A percentile compares a stretch with the other conserved stretches of the same genome.
Evolutionary conservation across 495 filamentous ascomycete species (phyloP).

Genomic region (Lasiosphaeris hirsuta): DNA sequence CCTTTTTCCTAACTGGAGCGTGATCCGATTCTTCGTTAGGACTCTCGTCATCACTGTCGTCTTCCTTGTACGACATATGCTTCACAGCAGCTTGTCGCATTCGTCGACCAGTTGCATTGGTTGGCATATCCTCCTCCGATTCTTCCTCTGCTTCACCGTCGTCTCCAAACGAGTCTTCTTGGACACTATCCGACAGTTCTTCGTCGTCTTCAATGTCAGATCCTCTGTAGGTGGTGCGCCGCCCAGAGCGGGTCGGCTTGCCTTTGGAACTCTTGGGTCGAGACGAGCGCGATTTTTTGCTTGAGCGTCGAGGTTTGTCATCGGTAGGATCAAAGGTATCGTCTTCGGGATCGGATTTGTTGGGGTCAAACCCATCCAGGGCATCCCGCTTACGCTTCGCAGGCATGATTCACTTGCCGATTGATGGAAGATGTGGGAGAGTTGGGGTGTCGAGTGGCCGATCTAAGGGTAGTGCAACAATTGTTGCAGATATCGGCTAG

Average conservation of each 20-base stretch:
- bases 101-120: constrained; percentile 66
- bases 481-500: too few species aligned
- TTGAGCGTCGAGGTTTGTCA: constrained; percentile 41
- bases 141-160: constrained; percentile 49
- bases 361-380: constrained; percentile 70
- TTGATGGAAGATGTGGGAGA: too few species aligned
- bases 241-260: constrained; percentile 40
- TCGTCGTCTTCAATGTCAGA: constrained; percentile 71
- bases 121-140: constrained; percentile 54
- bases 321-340: constrained; percentile 63
- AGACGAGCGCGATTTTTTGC: constrained; percentile 38
- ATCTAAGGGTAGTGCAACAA: too few species aligned
- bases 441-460: too few species aligned
- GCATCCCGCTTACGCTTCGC: constrained; percentile 59
- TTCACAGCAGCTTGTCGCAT: constrained; percentile 59
- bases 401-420: constrained; percentile 14
- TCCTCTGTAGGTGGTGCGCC: constrained; percentile 48
- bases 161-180: constrained; percentile 55
- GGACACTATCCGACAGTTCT: constrained; percentile 50
- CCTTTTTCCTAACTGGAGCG: constrained; percentile 19
- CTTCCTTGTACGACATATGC: constrained; percentile 46
- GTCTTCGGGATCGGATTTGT: constrained; percentile 81
- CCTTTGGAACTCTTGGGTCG: constrained; percentile 28
- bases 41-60: constrained; percentile 37
- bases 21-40: constrained; percentile 38